Conservation (phyloP, 2,329 filamentous ascomycete genomes). For the Pseudomassariella vexata region DNA sequence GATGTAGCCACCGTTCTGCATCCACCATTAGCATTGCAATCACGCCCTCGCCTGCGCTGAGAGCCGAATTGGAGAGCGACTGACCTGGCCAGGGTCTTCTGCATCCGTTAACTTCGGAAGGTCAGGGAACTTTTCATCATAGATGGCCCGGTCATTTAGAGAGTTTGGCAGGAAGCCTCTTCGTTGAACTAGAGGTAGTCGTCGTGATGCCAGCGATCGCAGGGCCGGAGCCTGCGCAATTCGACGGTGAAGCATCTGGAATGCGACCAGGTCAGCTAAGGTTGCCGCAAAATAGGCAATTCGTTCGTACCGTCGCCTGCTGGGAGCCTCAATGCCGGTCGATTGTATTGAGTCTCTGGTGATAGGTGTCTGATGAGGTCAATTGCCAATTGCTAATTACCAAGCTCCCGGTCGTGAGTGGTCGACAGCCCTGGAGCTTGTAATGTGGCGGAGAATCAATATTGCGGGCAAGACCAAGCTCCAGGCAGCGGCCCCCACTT, state of each 20-base stretch:
- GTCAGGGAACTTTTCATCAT: conserved; percentile 49
- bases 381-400: not conserved
- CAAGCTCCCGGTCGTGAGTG: too few relatives aligned
- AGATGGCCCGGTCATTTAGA: conserved; percentile 36
- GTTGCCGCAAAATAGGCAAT: conserved; percentile 8
- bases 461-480: too few relatives aligned
- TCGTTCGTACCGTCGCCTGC: conserved; percentile 27
- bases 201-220: conserved; percentile 40
- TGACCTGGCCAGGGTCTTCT: conserved; percentile 62
- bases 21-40: conserved; percentile 4
- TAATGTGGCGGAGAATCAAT: too few relatives aligned
- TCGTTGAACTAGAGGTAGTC: conserved; percentile 48
- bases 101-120: conserved; percentile 45
- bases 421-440: too few relatives aligned
- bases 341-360: conserved; percentile 10
- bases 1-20: conserved; percentile 76
- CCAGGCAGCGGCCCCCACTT: too few relatives aligned
- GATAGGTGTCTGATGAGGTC: not conserved
- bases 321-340: conserved; percentile 25
- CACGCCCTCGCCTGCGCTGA: conserved; percentile 9
- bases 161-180: conserved; percentile 50
- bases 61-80: conserved; percentile 19
- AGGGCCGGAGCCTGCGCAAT: conserved; percentile 45
- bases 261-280: conserved; percentile 3
- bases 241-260: conserved; percentile 57